Percentiles rank a stretch among this genome's conserved stretches.
phyloP scores from a whole-genome alignment of 1,139 yeast species.

The Kodamaea alishanica region DNA sequence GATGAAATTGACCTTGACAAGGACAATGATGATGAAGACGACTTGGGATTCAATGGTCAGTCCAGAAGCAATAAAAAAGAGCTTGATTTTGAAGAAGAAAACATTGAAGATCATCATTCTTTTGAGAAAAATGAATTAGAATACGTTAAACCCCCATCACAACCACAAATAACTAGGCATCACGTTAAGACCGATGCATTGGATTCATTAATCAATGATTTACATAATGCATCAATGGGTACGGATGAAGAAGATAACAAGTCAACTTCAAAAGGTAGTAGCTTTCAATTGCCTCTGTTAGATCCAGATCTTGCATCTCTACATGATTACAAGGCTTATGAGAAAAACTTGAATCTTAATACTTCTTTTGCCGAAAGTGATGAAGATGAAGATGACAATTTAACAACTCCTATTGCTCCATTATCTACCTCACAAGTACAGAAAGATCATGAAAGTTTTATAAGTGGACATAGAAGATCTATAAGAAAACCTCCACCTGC shows the following conservation, averaged over 20 bases:
- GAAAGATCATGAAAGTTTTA: conserved; percentile 28
- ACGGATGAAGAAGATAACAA: conserved; percentile 6
- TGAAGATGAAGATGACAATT: conserved; percentile 14
- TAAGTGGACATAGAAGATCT: conserved; percentile 33
- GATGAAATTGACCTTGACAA: conserved; percentile 7
- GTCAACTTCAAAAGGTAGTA: background rate
- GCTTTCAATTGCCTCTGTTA: conserved; percentile 18
- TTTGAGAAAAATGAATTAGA: conserved; percentile 5
- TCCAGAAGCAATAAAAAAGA: conserved; percentile 19
- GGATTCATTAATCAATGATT: conserved; percentile 37
- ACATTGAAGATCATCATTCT: background rate
- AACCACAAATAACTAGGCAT: background rate
- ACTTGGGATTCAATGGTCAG: conserved; percentile 29
- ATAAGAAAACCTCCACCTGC: conserved; percentile 34
- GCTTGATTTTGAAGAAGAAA: background rate
- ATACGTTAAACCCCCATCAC: conserved; percentile 1
- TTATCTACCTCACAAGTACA: conserved; percentile 21
- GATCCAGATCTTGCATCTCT: conserved; percentile 21
- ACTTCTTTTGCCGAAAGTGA: conserved; percentile 6
- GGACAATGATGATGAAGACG: conserved; percentile 17
- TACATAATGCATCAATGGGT: conserved; percentile 24
- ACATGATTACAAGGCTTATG: conserved; percentile 20
- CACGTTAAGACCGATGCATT: conserved; percentile 23
- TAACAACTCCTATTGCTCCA: conserved; percentile 33
- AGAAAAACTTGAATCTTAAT: conserved; percentile 2